Evolutionary conservation across 805 yeast genomes (phyloP).

Genomic region (Kluyveromyces dobzhanskii): DNA sequence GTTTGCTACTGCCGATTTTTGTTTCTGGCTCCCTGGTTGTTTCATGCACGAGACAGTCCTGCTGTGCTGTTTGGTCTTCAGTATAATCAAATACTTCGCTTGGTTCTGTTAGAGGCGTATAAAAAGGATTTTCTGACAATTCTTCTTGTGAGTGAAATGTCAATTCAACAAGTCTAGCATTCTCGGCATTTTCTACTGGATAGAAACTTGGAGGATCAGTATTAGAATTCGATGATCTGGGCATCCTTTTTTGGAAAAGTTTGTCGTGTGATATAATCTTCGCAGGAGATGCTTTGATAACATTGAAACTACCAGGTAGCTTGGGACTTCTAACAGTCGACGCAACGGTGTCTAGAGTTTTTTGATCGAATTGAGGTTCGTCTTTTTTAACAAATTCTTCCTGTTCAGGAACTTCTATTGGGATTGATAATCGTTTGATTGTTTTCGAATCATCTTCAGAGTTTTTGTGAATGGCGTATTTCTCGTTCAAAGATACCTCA

Average conservation of each 20-base stretch:
- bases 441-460: neutral
- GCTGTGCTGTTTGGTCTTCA: neutral
- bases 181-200: constrained; percentile 5
- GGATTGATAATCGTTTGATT: neutral
- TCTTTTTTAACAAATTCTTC: neutral
- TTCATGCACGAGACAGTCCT: constrained; percentile 1
- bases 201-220: constrained; percentile 4
- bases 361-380: neutral
- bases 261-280: constrained; percentile 7
- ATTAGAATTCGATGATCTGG: constrained; percentile 15
- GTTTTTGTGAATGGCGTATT: neutral
- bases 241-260: constrained; percentile 4
- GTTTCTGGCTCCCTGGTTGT: neutral
- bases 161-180: constrained; percentile 16
- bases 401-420: neutral
- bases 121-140: constrained; percentile 7
- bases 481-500: constrained; percentile 12
- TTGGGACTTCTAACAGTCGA: neutral
- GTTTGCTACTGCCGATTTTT: neutral
- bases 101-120: constrained; percentile 10
- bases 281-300: constrained; percentile 18
- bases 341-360: neutral
- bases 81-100: neutral
- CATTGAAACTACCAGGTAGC: constrained; percentile 11
- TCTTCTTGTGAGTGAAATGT: constrained; percentile 21